These are phyloP conservation scores for Lactarius hengduanensis DNA, from an alignment of 768 basidiomycete species.

Conservation along the genomic window DNA sequence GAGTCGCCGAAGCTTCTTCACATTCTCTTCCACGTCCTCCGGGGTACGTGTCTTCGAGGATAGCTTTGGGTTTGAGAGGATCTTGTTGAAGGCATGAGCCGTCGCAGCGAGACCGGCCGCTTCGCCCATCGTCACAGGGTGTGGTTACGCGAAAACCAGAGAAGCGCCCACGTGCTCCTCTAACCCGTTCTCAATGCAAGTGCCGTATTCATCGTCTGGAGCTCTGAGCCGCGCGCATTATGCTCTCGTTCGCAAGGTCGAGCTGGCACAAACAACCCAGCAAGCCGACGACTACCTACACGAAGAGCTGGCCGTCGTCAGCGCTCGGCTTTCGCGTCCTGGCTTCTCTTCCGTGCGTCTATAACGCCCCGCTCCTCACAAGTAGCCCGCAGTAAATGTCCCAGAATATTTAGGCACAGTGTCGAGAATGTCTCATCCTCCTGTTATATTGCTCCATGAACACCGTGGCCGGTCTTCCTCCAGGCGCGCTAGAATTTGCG, in stretches of 20 bases:
- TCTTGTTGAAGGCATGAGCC: constrained; percentile 78
- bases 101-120: constrained; percentile 35
- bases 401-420: constrained; percentile 48
- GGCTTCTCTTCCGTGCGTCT: constrained; percentile 54
- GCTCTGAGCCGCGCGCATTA: constrained; percentile 76
- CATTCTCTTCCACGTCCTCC: constrained; percentile 71
- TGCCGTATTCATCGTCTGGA: constrained; percentile 76
- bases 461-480: constrained; percentile 41
- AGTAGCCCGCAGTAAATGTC: constrained; percentile 3
- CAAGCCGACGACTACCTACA: constrained; percentile 60
- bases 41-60: constrained; percentile 62
- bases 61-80: constrained; percentile 66
- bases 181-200: constrained; percentile 50
- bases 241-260: constrained; percentile 68
- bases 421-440: constrained; percentile 64
- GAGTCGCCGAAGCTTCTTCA: constrained; percentile 82
- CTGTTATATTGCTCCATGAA: constrained; percentile 67
- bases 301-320: constrained; percentile 57
- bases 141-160: constrained; percentile 11
- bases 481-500: constrained; percentile 63
- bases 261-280: constrained; percentile 55
- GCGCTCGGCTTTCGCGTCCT: constrained; percentile 50
- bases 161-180: constrained; percentile 18
- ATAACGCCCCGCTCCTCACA: neutral
- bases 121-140: constrained; percentile 14